Conservation (phyloP, 768 basidiomycete species). For the Termitomyces sp. region DNA sequence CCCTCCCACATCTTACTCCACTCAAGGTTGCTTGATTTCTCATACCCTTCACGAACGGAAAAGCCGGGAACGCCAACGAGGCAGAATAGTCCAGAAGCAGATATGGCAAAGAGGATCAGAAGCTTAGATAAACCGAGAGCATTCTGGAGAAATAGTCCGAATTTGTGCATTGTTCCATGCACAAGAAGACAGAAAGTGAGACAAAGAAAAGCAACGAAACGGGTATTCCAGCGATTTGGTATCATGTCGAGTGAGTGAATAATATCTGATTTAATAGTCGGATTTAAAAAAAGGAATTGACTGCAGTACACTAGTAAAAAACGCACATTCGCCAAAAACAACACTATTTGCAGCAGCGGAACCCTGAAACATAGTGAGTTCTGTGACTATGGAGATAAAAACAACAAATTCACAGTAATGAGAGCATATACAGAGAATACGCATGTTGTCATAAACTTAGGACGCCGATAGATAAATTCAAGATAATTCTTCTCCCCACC, state of each 20-base stretch:
- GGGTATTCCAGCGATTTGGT: slow-evolving; percentile 42
- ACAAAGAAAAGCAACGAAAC: slow-evolving; percentile 49
- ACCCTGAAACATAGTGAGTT: slow-evolving; percentile 51
- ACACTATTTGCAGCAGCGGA: slow-evolving; percentile 53
- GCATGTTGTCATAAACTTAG: slow-evolving; percentile 58
- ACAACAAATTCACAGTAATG: slow-evolving; percentile 39
- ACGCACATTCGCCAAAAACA: slow-evolving; percentile 70
- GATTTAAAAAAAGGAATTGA: not conserved
- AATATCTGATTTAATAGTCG: slow-evolving; percentile 36
- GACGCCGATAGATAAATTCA: slow-evolving; percentile 62
- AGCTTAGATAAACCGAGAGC: slow-evolving; percentile 58
- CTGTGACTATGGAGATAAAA: not conserved
- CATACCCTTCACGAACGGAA: slow-evolving; percentile 42
- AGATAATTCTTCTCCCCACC: slow-evolving; percentile 78
- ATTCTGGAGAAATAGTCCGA: slow-evolving; percentile 63
- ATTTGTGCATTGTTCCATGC: slow-evolving; percentile 48
- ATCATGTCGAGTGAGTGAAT: slow-evolving; percentile 47
- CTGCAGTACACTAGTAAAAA: not conserved
- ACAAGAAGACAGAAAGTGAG: slow-evolving; percentile 51
- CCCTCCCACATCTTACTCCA: slow-evolving; percentile 66
- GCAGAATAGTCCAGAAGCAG: slow-evolving; percentile 48
- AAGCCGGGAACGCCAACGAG: slow-evolving; percentile 47
- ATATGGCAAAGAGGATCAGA: slow-evolving; percentile 45
- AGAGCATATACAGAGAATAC: slow-evolving; percentile 34
- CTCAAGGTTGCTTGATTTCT: slow-evolving; percentile 50